Conservation (phyloP, 331 rosid species). For the Acacia pycnantha region DNA sequence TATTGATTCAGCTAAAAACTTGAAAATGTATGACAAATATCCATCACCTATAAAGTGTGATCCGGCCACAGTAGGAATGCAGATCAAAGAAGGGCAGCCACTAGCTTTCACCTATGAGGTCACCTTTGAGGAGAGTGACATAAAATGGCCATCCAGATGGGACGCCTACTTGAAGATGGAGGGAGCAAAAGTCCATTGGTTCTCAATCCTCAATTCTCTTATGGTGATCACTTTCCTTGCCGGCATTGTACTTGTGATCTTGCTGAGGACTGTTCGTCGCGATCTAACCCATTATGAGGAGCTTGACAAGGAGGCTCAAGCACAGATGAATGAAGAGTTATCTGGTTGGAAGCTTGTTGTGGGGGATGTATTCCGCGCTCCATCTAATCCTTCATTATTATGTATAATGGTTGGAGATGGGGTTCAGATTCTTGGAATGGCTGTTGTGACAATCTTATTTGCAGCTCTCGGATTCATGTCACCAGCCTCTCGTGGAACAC, state of each 20-base stretch:
- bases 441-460: constrained; percentile 87
- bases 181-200: constrained; percentile 97
- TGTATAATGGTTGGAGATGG: constrained; percentile 95
- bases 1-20: constrained; percentile 48
- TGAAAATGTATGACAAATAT: constrained; percentile 56
- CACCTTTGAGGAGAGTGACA: constrained; percentile 82
- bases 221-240: constrained; percentile 98
- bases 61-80: constrained; percentile 76
- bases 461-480: constrained; percentile 99
- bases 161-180: constrained; percentile 99
- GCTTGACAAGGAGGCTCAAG: constrained; percentile 98
- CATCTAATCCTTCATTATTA: constrained; percentile 60
- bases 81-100: constrained; percentile 77
- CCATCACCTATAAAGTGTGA: constrained; percentile 60
- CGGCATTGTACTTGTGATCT: constrained; percentile 95
- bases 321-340: constrained; percentile 95
- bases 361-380: constrained; percentile 96
- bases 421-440: constrained; percentile 98
- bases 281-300: constrained; percentile 94
- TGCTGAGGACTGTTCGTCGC: constrained; percentile 91
- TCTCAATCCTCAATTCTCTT: constrained; percentile 88
- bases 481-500: constrained; percentile 93
- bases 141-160: constrained; percentile 98
- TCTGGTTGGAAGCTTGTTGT: constrained; percentile 99
- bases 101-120: constrained; percentile 78